phyloP scores from a whole-genome alignment of 1,284 basidiomycete genomes.

The Pterulicium gracile region DNA sequence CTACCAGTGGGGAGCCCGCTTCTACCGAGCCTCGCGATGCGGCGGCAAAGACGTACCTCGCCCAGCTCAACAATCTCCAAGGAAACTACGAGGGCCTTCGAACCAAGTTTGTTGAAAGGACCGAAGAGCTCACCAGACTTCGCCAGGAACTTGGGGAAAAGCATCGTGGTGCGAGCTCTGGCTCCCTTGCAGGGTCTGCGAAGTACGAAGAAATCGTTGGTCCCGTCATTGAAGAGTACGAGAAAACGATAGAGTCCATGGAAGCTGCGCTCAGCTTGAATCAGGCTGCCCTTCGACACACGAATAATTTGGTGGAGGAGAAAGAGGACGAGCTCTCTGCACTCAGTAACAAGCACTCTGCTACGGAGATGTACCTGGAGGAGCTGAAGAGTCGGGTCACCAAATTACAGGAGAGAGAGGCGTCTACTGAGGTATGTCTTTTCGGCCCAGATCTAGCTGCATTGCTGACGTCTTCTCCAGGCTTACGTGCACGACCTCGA shows the following conservation, averaged over 20 bases:
- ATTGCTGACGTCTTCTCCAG: conserved; percentile 25
- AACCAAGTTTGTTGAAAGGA: conserved; percentile 77
- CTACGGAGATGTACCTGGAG: conserved; percentile 78
- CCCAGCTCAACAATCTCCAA: conserved; percentile 69
- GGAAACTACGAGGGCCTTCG: conserved; percentile 77
- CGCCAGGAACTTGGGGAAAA: conserved; percentile 68
- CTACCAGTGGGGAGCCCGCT: conserved; percentile 16
- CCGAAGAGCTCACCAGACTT: conserved; percentile 75
- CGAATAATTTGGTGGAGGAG: conserved; percentile 87
- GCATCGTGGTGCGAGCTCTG: conserved; percentile 49
- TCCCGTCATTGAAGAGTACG: conserved; percentile 97
- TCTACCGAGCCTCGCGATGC: conserved; percentile 35
- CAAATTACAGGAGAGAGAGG: conserved; percentile 82
- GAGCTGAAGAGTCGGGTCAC: conserved; percentile 74
- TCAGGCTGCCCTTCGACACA: conserved; percentile 79
- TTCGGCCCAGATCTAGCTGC: conserved; percentile 3
- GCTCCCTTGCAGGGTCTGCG: conserved; percentile 56
- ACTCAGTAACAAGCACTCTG: conserved; percentile 57
- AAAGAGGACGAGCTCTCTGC: conserved; percentile 71
- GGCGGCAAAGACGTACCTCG: conserved; percentile 60
- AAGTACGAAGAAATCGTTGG: conserved; percentile 96
- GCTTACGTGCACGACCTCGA: conserved; percentile 90
- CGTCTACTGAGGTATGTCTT: conserved; percentile 70
- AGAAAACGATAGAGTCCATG: conserved; percentile 92
- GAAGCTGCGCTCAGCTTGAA: conserved; percentile 91